phyloP scores from a whole-genome alignment of 2,329 filamentous ascomycete species.

The Colletotrichum nymphaeae region DNA sequence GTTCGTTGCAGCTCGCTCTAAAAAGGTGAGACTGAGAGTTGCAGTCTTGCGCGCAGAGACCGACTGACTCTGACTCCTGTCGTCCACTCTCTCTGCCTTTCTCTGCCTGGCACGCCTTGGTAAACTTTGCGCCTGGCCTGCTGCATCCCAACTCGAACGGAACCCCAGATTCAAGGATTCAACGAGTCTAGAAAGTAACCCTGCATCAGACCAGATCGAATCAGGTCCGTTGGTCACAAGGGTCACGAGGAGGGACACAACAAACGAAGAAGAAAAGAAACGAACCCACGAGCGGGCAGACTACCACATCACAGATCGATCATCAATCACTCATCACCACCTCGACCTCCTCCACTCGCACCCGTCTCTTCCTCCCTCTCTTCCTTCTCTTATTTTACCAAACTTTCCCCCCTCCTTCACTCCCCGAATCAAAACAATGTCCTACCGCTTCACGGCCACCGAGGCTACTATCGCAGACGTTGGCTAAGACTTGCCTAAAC shows the following conservation, averaged over 20 bases:
- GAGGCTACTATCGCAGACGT: conserved; percentile 31
- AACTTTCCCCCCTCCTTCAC: background rate
- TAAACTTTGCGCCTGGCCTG: conserved; percentile 5
- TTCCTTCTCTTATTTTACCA: background rate
- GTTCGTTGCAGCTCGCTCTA: conserved; percentile 30
- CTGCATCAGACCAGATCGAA: conserved; percentile 11
- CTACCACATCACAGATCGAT: conserved; percentile 28
- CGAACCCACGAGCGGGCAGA: conserved; percentile 6
- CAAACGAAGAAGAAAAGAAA: conserved; percentile 25
- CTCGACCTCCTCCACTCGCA: background rate
- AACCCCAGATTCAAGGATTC: conserved; percentile 1
- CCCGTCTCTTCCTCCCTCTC: background rate
- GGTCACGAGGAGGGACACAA: background rate
- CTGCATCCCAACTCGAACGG: conserved; percentile 5
- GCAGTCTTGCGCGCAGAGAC: background rate
- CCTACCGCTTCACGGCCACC: conserved; percentile 28
- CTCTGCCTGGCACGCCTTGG: background rate
- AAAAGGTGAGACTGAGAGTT: conserved; percentile 35
- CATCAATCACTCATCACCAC: conserved; percentile 16
- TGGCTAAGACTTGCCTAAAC: conserved; percentile 19
- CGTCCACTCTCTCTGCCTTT: background rate
- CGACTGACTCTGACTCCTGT: background rate
- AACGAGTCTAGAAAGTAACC: conserved; percentile 1
- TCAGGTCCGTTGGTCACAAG: conserved; percentile 9
- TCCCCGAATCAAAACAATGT: conserved; percentile 23